Base-by-base conservation (phyloP, 2,329 filamentous ascomycete species). In the Beauveria rudraprayagi region DNA sequence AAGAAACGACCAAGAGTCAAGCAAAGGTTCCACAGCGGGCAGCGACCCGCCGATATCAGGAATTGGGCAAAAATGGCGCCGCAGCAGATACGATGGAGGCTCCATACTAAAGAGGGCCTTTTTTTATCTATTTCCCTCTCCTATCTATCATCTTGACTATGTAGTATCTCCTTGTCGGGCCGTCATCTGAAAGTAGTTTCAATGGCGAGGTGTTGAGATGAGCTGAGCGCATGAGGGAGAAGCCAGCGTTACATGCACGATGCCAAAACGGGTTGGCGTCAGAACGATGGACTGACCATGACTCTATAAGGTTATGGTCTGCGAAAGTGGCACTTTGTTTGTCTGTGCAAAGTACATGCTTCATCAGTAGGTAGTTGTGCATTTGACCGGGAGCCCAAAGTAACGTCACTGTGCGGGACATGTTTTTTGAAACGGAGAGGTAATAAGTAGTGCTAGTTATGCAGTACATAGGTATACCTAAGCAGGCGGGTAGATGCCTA, bases 41-140 rank as follows among this genome's bases (percentile, higher is more conserved):
- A 58, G n/a, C 56, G 56, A 60, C 56, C 56, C 56, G 56, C 56
- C 46, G 56, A 52, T 60, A 60, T 60, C 56, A 59, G 47, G 24
- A 40, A 30, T 47, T 26, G 22, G 24, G 30, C 55, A 47, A 30
- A 34, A 43, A 43, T 30, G 56, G 47, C 26, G 48, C 47, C 47
- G 48, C 48, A 60, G 48, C 30, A 60, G 56, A 60, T 60, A 60
- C 56, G 56, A 60, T 60, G 56, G 9, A 5, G 56, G 48, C 56
- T 53, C 56, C 56, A 60, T 60, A 41, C 37, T 52, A 58, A 30
- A 51, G 30, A 40, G 40, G 48, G 47, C 16, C 22, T 22, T 26
- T 58, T 50, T 58, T 60, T 54, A 34, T 14, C 30, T 24, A 24
- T 54, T 22, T 22, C 17, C 26, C 43, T 57, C 19, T 50, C 34